Evolutionary conservation across 2,329 filamentous ascomycete species (phyloP).

Genomic region (Dendryphion nanum): DNA sequence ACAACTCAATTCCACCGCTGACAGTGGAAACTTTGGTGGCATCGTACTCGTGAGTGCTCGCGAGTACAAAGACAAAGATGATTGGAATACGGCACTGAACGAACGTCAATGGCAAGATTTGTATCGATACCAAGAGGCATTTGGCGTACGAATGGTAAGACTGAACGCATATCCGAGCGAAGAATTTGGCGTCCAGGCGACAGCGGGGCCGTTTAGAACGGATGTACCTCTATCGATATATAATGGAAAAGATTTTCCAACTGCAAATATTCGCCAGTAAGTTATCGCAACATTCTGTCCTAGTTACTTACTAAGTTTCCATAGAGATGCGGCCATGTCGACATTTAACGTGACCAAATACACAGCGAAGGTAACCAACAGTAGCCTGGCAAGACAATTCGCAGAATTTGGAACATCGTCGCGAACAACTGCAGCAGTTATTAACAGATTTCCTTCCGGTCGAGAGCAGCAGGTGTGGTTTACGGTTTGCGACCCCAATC

Average conservation of each 20-base stretch:
- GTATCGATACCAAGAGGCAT: constrained; percentile 56
- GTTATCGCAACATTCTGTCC: constrained; percentile 1
- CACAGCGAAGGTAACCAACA: constrained; percentile 54
- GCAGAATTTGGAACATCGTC: constrained; percentile 48
- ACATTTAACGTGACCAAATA: constrained; percentile 51
- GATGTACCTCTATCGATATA: constrained; percentile 46
- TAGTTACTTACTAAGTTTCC: too few species aligned
- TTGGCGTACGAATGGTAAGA: constrained; percentile 58
- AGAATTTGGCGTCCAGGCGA: constrained; percentile 43
- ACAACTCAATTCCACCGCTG: constrained; percentile 46
- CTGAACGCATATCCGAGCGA: constrained; percentile 54
- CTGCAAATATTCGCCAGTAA: constrained; percentile 50
- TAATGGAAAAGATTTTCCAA: constrained; percentile 51
- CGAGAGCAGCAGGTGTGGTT: constrained; percentile 62
- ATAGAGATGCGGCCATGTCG: constrained; percentile 16
- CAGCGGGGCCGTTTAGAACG: constrained; percentile 19
- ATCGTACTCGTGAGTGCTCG: constrained; percentile 54
- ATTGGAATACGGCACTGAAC: constrained; percentile 51
- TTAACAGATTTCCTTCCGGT: constrained; percentile 50
- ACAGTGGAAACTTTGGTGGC: constrained; percentile 57
- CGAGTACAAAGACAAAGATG: constrained; percentile 44
- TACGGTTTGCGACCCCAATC: constrained; percentile 48
- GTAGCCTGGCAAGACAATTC: constrained; percentile 51
- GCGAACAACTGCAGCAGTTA: constrained; percentile 51
- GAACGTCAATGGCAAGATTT: constrained; percentile 54